Base-by-base conservation (phyloP, 805 yeast genomes). In the Spathaspora hagerdaliae region DNA sequence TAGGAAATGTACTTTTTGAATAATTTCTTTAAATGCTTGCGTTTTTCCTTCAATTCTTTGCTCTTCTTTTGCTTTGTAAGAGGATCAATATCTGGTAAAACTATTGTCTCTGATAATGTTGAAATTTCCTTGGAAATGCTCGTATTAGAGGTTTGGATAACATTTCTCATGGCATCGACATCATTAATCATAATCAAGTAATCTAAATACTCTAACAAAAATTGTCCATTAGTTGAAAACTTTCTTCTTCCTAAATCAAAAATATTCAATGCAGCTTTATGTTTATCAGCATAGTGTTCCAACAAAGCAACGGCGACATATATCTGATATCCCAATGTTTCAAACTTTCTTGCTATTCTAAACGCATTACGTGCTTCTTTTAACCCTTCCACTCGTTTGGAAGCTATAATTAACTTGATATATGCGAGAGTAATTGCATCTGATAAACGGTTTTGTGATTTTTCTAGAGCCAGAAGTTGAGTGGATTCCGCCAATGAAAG, bases 301-400 rank as follows among this genome's bases (percentile, higher is more conserved):
- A 90, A 73, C 59, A 80, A 70, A 0, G 97, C 96, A 56, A 86
- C 85, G 48, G 87, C 92, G 15, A 83, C 82, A 63, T 78, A 92
- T 15, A 92, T 77, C 54, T 88, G 88, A 69, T 82, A 81, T 0
- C 95, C 84, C 36, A 85, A 65, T 9, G 71, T 66, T n/a, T 71
- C 59, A 52, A 79, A 76, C 57, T 82, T 80, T 54, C 96, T 79
- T 7, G 86, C 85, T 52, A 74, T 77, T 45, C 85, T 76, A 60
- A 90, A 89, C 1, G 87, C 71, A 24, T 71, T 60, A 50, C 98
- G 77, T 1, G 96, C 90, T 33, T 83, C 89, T 42, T 79, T 78
- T 31, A 84, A 70, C 4, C 91, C 92, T 39, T 74, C 72, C 15
- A 77, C 60, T 51, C 97, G 73, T 56, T 87, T 88, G 51, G 81